Conservation (phyloP, 1,284 basidiomycete genomes). For the Ganoderma lingzhi region DNA sequence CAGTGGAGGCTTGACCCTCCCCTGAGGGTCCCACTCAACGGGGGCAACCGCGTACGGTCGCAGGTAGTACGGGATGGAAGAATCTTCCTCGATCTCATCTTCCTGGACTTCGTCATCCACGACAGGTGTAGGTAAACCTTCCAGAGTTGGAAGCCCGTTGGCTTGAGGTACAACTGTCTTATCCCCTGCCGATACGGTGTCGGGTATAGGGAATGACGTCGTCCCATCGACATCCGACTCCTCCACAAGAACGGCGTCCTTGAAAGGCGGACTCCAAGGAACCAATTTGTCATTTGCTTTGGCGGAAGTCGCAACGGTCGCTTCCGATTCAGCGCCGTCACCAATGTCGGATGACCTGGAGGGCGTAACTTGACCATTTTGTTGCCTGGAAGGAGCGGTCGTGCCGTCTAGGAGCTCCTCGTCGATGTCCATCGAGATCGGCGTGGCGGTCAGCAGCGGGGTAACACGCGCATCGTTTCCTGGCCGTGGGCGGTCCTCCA, state of each 20-base stretch:
- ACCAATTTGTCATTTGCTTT: not conserved
- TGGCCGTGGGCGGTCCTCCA: not conserved
- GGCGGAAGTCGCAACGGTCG: not conserved
- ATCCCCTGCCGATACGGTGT: not conserved
- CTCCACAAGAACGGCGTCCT: not conserved
- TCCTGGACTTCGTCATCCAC: conserved; percentile 19
- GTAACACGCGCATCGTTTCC: not conserved
- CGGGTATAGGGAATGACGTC: not conserved
- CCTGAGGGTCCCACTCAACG: conserved; percentile 66
- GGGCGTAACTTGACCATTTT: not conserved
- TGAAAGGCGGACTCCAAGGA: not conserved
- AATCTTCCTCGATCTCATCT: conserved; percentile 41
- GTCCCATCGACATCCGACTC: not conserved
- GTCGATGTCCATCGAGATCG: not conserved
- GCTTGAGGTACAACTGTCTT: not conserved
- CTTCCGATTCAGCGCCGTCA: not conserved
- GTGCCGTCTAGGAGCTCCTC: not conserved
- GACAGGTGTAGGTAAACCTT: conserved; percentile 6
- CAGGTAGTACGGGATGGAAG: conserved; percentile 63
- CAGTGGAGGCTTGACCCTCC: conserved; percentile 77
- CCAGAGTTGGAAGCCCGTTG: not conserved
- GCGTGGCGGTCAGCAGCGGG: not conserved
- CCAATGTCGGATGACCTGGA: not conserved
- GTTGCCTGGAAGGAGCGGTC: not conserved
- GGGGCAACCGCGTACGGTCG: conserved; percentile 72